Base-by-base conservation (phyloP, 208 protist species). In the Acanthamoeba lugdunensis region DNA sequence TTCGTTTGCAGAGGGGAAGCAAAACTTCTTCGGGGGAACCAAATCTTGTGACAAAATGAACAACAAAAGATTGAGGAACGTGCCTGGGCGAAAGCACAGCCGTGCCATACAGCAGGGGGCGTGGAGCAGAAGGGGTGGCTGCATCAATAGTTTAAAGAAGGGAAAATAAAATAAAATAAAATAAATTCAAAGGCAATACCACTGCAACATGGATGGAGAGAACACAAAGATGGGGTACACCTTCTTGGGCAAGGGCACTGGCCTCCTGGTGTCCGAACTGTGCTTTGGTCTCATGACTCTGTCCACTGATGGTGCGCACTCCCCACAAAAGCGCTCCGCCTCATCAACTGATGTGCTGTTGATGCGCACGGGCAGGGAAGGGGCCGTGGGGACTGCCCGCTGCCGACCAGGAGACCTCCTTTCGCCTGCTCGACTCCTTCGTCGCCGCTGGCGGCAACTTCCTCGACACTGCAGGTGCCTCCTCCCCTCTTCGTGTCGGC, bases 361-460 rank as follows among this genome's bases (percentile, higher is more conserved):
- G 8, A 54, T 54, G 50, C 65, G 8, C 58, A 6, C 18, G 23
- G 13, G 58, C 71, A 90, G 82, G 58, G 48, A n/a, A 69, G 28
- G 82, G 82, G 8, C 56, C 58, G 13, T 90, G 82, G 82, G 82
- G 82, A 6, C 25, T 90, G 48, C 82, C 82, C 8, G 82, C 82
- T 41, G 50, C 82, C 11, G 58, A 90, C 41, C 56, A 90, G 54
- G 48, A 90, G 33, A 63, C 50, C 21, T 71, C 56, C 28, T 69
- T 71, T 23, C 56, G 30, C 18, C 14, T 90, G 50, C 41, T 90
- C 0, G 82, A 90, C 54, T 11, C 28, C n/a, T 90, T 69, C 82
- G 82, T 90, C 33, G 50, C 82, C 6, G 82, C 82, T 8, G 82
- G 82, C 14, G 82, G 82, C 82, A 90, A 90, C 82, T 90, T 90